Evolutionary conservation across 2,329 filamentous ascomycete genomes (phyloP), one percentile per base, ranked within the genome.

Genomic region (Pleomassaria siparia): DNA sequence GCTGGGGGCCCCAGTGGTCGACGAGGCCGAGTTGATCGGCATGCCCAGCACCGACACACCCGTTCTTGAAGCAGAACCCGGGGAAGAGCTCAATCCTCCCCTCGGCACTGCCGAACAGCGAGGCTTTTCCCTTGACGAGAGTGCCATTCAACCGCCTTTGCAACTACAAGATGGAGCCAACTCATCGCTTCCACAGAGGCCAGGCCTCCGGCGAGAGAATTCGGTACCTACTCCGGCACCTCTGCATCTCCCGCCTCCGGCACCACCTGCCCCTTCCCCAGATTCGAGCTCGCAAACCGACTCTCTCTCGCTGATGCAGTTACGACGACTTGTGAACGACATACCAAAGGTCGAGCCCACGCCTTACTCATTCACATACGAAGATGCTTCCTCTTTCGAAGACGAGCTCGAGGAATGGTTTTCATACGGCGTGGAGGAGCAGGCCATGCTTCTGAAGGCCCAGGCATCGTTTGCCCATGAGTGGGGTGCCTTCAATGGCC

Each of bases 401-500:
- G 89, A 94, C 54, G 94, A 99, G 75, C 79, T 99, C 40, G 90
- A 97, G 67, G 94, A 99, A 74, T 99, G 94, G 94, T 99, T 99
- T 72, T 85, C 87, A 44, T 96, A 97, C 72, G 87, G 88, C 59
- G 85, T 90, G 53, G 88, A 88, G 71, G 91, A 97, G 67, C 88
- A 89, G 73, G 80, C 86, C 39, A 86, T 91, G 62, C 77, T 96
- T 40, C 81, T 88, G 44, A 82, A 85, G 44, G 86, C 88, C 16
- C 88, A 89, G 63, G 79, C 83, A 29, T 84, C 86, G 2, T 97
- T 95, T 64, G 83, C 91, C 54, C 82, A 83, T 66, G 82, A 86
- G 63, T 96, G 89, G 89, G 67, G 56, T 44, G 45, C 49, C 7
- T 69, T 59, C 45, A 53, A 62, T 39, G 66, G 62, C 13, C 73